A percentile compares a stretch with the other conserved stretches of the same genome.
phyloP scores from a whole-genome alignment of 768 basidiomycete genomes.

The Leccinum disarticulatum region DNA sequence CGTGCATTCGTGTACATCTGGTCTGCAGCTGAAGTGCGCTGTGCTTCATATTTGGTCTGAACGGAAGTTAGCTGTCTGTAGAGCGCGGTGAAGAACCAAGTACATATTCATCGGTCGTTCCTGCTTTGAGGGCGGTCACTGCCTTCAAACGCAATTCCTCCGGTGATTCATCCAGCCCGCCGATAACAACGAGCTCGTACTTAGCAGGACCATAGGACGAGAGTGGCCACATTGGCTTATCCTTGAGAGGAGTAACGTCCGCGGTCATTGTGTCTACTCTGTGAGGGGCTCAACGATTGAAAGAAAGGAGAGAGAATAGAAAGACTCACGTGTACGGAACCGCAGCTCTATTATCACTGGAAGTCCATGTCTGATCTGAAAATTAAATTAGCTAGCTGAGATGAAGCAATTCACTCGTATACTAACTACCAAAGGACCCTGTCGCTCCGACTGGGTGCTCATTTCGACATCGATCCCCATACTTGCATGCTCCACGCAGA shows the following conservation, averaged over 20 bases:
- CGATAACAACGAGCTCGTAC: conserved; percentile 62
- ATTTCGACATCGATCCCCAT: conserved; percentile 63
- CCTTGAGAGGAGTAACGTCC: conserved; percentile 59
- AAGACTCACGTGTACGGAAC: conserved; percentile 42
- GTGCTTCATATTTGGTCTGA: conserved; percentile 60
- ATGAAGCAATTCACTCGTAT: conserved; percentile 12
- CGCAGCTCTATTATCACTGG: conserved; percentile 27
- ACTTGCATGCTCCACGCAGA: conserved; percentile 63
- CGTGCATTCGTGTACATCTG: conserved; percentile 46
- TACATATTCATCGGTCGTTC: conserved; percentile 68
- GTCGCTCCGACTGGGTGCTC: conserved; percentile 51
- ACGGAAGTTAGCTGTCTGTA: conserved; percentile 2
- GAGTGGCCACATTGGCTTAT: conserved; percentile 78
- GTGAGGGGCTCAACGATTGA: background rate
- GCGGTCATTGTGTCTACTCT: conserved; percentile 62
- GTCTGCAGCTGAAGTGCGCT: conserved; percentile 54
- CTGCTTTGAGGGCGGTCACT: conserved; percentile 50
- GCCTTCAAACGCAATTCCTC: conserved; percentile 80
- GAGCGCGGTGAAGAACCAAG: conserved; percentile 26
- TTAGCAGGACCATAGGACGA: conserved; percentile 80
- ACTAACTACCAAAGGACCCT: conserved; percentile 53
- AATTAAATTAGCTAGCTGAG: conserved; percentile 9
- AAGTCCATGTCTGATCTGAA: conserved; percentile 43
- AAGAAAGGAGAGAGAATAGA: background rate
- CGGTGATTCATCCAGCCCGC: conserved; percentile 66